These are phyloP conservation scores for Kingdonia uniflora DNA, from an alignment of 164 flowering plant species.

Conservation along the genomic window DNA sequence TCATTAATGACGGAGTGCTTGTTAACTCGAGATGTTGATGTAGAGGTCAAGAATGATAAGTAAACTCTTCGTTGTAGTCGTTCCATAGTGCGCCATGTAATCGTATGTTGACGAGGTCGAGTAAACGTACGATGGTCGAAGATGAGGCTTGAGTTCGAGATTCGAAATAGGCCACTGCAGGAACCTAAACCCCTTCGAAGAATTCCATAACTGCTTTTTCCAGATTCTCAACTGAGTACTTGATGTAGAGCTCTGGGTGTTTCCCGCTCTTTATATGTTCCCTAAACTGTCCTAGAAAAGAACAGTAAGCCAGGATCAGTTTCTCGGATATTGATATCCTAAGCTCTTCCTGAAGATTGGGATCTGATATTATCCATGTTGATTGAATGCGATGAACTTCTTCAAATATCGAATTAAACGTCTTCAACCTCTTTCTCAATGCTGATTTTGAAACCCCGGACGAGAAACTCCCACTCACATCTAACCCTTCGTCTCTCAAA, in stretches of 20 bases:
- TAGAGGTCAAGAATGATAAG: no score
- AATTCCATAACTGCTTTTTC: neutral
- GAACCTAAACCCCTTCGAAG: no score
- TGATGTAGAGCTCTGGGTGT: slow-evolving; percentile 35
- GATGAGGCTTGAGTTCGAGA: no score
- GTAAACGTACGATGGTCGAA: no score
- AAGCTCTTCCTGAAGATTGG: slow-evolving; percentile 63
- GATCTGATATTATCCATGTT: slow-evolving; percentile 51
- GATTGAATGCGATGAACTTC: slow-evolving; percentile 74
- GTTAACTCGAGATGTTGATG: no score
- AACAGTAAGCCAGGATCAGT: slow-evolving; percentile 60
- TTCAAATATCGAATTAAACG: slow-evolving; percentile 57
- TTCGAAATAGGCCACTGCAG: no score
- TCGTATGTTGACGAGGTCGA: no score
- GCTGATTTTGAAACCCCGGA: neutral
- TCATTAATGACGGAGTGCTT: no score
- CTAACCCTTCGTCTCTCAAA: neutral
- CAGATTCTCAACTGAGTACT: neutral
- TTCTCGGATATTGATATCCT: slow-evolving; percentile 51
- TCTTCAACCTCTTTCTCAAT: slow-evolving; percentile 38
- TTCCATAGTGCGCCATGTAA: no score
- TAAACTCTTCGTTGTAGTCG: no score
- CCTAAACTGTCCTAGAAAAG: slow-evolving; percentile 45
- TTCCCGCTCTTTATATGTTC: slow-evolving; percentile 17
- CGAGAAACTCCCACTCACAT: neutral